Evolutionary conservation across 768 basidiomycete genomes (phyloP).

Genomic region (Podaxis sp.): DNA sequence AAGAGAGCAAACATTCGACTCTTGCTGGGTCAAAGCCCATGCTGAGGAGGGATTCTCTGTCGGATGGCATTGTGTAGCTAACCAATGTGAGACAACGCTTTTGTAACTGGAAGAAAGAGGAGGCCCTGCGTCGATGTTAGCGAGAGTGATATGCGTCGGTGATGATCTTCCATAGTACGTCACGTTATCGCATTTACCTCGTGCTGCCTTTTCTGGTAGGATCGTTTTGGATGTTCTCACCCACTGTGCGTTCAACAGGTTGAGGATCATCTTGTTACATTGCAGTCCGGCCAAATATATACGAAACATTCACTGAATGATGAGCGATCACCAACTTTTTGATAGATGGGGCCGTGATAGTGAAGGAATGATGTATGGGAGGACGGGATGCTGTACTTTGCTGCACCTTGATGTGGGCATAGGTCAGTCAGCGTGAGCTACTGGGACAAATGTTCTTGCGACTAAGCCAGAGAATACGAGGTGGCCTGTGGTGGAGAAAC

Average conservation of each 20-base stretch:
- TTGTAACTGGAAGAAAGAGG: neutral
- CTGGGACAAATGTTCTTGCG: no score
- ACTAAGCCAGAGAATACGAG: no score
- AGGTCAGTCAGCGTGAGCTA: no score
- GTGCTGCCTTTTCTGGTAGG: conserved; percentile 1
- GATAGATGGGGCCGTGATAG: no score
- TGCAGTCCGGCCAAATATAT: no score
- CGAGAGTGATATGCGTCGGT: neutral
- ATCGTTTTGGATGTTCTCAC: neutral
- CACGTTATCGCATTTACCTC: conserved; percentile 13
- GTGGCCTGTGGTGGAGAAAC: no score
- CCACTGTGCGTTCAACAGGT: neutral
- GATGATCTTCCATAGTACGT: neutral
- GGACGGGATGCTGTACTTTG: no score
- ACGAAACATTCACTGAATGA: no score
- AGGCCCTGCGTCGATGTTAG: conserved; percentile 6
- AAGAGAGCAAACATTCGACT: conserved; percentile 70
- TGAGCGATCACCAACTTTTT: no score
- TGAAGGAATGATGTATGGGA: no score
- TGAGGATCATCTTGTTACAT: neutral
- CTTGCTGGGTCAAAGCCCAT: conserved; percentile 89
- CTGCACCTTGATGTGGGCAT: no score
- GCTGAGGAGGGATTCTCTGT: conserved; percentile 71
- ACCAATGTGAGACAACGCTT: conserved; percentile 9
- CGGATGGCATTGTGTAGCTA: conserved; percentile 46